Base-by-base conservation (phyloP, 176 grass and related monocot species). In the Dactylis glomerata region DNA sequence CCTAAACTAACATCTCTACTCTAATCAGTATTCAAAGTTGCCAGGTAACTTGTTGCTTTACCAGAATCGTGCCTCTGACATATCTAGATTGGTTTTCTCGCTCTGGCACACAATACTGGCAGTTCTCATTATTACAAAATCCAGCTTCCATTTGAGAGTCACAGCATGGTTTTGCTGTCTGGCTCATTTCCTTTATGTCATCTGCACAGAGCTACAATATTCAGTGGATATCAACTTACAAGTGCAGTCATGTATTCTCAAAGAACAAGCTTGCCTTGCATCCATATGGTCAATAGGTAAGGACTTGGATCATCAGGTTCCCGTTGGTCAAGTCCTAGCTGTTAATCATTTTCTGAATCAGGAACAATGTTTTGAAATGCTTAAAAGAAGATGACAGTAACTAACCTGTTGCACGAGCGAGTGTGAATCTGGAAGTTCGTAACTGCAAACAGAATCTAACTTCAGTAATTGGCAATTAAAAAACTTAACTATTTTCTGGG, bases 381-480 rank as follows among this genome's bases (percentile, higher is more conserved):
- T 82, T 75, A 68, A 63, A 76, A 30, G 24, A 69, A 89, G 62
- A 58, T 16, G 8, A 34, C 55, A 82, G 24, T 34, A 85, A 81
- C 91, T 98, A 61, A 98, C 96, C 93, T 83, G 45, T 41, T 84
- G 69, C 67, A 93, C 44, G 15, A 98, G 87, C 66, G 84, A 83
- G 68, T 98, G 96, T 34, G 83, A 87, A 95, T 98, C 96, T 87
- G 92, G 96, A 89, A 98, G 78, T 71, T 98, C 92, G 5, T 98
- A 98, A 22, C 96, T 98, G 90, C 59, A 93, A 58, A 54, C 22
- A 89, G 57, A 68, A 65, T 71, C 19, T 51, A 28, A 80, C 65
- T 84, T 87, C 26, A 92, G 73, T 37, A 81, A 68, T 54, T 62
- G 75, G 49, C n/a, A 83, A 44, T 79, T 80, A 61, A 68, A 83